Conservation (phyloP, 495 filamentous ascomycete genomes). For the Penicillium alfredii region DNA sequence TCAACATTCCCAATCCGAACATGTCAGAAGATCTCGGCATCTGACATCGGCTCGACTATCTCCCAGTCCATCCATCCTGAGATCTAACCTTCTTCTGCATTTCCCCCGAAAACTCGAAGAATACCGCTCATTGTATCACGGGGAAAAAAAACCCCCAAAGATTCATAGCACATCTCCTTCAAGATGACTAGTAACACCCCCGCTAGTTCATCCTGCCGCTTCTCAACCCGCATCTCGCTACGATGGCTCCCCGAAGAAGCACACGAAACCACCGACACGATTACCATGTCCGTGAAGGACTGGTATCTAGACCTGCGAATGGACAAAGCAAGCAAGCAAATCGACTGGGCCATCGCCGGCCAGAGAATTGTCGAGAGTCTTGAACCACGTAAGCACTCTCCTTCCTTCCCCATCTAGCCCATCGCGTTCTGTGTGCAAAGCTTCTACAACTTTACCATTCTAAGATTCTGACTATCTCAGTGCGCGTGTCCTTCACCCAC, state of each 20-base stretch:
- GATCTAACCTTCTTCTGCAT: no score
- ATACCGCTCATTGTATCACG: no score
- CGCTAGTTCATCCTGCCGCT: constrained; percentile 16
- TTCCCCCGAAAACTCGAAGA: not conserved
- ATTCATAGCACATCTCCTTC: not conserved
- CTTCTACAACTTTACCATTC: no score
- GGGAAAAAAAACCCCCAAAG: not conserved
- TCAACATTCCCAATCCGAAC: constrained; percentile 14
- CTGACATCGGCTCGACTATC: no score
- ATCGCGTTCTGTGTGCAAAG: no score
- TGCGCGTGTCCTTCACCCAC: constrained; percentile 35
- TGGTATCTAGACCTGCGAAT: constrained; percentile 43
- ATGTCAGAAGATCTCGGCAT: no score
- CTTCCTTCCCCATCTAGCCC: not conserved
- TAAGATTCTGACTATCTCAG: constrained; percentile 9
- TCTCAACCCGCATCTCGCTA: constrained; percentile 39
- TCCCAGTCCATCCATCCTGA: no score
- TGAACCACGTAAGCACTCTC: constrained; percentile 28
- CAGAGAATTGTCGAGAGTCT: constrained; percentile 28
- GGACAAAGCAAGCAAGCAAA: constrained; percentile 22
- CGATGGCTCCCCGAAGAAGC: constrained; percentile 37
- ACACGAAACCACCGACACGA: constrained; percentile 39
- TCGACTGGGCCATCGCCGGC: constrained; percentile 42
- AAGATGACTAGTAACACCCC: constrained; percentile 9
- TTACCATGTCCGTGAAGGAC: constrained; percentile 39